Evolutionary conservation across 306 rosid species (phyloP).

Genomic region (Cucurbita maxima): DNA sequence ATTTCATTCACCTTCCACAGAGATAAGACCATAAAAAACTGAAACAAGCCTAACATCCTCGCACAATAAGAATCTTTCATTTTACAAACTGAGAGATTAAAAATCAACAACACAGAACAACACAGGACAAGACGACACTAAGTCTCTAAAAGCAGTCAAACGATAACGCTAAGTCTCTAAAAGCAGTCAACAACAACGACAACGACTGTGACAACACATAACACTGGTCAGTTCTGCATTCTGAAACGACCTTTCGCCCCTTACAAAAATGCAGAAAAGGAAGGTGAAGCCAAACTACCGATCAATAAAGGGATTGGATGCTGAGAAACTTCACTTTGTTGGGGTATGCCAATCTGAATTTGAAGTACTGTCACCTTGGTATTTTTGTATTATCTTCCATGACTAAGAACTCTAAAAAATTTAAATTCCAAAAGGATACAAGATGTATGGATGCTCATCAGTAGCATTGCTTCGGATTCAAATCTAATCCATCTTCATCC

Average conservation of each 20-base stretch:
- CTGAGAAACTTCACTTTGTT: neutral
- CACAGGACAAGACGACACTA: neutral
- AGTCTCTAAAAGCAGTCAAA: neutral
- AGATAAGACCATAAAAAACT: neutral
- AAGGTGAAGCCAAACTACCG: conserved; percentile 18
- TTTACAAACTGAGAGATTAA: neutral
- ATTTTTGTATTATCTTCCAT: neutral
- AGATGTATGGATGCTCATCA: conserved; percentile 14
- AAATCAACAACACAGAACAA: neutral
- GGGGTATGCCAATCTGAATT: conserved; percentile 7
- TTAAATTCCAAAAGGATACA: conserved; percentile 19
- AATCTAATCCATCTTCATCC: conserved; percentile 27
- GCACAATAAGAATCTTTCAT: neutral
- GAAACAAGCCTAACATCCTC: neutral
- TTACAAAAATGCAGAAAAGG: conserved; percentile 1
- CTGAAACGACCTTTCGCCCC: neutral
- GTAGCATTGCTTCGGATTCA: conserved; percentile 5
- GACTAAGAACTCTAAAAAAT: neutral
- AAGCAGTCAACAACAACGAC: too few relatives aligned
- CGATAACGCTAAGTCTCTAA: neutral
- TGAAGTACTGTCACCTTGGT: neutral
- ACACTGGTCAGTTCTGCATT: conserved; percentile 19
- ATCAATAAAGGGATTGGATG: conserved; percentile 4
- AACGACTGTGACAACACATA: neutral
- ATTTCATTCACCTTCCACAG: neutral